These are phyloP conservation scores for Osmozyma mogii DNA, from an alignment of 805 yeast species.

Conservation along the genomic window DNA sequence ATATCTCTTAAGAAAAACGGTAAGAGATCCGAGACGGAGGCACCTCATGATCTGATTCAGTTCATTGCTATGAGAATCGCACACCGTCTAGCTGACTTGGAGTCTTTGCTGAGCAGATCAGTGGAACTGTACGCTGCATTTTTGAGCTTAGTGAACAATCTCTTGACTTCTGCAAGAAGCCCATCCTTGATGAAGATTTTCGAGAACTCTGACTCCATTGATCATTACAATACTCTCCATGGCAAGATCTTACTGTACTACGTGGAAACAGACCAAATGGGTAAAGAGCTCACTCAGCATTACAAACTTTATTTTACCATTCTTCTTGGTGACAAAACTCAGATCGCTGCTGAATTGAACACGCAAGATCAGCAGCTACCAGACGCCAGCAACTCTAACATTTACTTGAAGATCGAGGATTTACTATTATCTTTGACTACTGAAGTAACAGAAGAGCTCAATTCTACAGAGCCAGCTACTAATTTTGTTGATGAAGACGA, in stretches of 20 bases:
- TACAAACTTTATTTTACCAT: too few species aligned
- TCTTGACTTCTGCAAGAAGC: constrained; percentile 11
- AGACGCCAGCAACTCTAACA: constrained; percentile 16
- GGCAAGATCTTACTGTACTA: constrained; percentile 17
- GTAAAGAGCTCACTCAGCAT: too few species aligned
- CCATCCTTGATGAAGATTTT: constrained; percentile 17
- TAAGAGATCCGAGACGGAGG: too few species aligned
- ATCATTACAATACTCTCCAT: constrained; percentile 21
- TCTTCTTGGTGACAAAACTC: too few species aligned
- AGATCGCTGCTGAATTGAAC: too few species aligned
- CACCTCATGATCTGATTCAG: too few species aligned
- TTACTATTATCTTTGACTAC: constrained; percentile 12
- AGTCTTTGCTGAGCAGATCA: constrained; percentile 18
- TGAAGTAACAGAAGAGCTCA: constrained; percentile 5
- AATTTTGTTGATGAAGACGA: constrained; percentile 6
- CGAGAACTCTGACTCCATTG: constrained; percentile 16
- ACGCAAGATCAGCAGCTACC: too few species aligned
- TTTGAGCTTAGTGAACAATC: constrained; percentile 19
- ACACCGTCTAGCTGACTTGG: too few species aligned
- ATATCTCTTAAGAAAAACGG: too few species aligned
- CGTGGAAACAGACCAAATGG: too few species aligned
- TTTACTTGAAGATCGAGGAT: constrained; percentile 18
- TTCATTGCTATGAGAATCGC: too few species aligned
- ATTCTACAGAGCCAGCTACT: constrained; percentile 5
- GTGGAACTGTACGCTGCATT: constrained; percentile 13